Base-by-base conservation (phyloP, 768 basidiomycete species). In the Kwoniella sp. region DNA sequence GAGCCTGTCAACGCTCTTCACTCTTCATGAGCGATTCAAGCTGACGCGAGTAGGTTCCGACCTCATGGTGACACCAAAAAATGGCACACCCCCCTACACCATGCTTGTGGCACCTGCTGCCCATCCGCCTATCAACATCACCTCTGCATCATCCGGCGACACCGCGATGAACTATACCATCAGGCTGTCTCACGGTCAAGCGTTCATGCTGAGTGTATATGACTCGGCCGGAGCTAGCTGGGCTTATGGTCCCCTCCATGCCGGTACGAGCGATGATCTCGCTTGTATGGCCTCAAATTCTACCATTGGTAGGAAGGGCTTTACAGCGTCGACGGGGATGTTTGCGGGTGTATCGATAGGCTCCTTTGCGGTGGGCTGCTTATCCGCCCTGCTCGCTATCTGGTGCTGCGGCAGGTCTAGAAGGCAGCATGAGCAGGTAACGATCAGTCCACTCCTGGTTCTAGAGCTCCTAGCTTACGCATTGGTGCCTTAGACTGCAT, bases 91-190 rank as follows among this genome's bases (percentile, higher is more conserved):
- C 3, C 65, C 65, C 5, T 67, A 57, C 40, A 63, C 65, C 2
- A 44, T 67, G 2, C 33, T 67, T 19, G 56, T 67, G 20, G 65
- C 65, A 9, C 65, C 65, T 6, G 62, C 65, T 5, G 46, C 49
- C 25, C 65, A 67, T 39, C 65, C 65, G 22, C 65, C 65, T 8
- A 60, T 67, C 44, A 67, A 67, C 31, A 67, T 67, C 54, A 63
- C 59, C 8, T 57, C 59, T 3, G 26, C 51, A 3, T 27, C 55
- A 23, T n/a, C 22, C 14, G 20, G 27, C 12, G 23, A 40, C 12
- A 19, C 47, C 32, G 31, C 56, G 14, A 59, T 67, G 54, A 67
- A 67, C 46, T 67, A 67, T 37, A 67, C 65, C 12, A 43, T 67
- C 9, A 45, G 62, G 5, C 45, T 67, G 19, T 63, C 65, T 2